A percentile compares a stretch with the other conserved stretches of the same genome.
phyloP scores from a whole-genome alignment of 75 land plant species.

The Selaginella tamariscina region DNA sequence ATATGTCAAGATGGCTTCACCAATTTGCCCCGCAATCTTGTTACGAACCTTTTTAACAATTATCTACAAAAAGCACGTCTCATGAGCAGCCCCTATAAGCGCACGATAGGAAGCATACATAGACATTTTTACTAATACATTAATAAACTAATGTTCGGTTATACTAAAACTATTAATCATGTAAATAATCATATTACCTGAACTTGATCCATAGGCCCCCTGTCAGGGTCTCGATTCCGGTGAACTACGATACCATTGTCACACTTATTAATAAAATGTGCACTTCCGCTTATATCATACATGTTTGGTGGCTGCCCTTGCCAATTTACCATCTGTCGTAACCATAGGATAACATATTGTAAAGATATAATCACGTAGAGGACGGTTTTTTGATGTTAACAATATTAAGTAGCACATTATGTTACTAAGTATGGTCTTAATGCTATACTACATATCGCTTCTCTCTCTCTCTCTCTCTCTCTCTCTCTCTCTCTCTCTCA shows the following conservation, averaged over 20 bases:
- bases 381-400: too few relatives aligned
- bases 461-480: too few relatives aligned
- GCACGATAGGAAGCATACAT: neutral
- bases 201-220: slow-evolving; percentile 66
- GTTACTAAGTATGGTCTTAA: too few relatives aligned
- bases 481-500: too few relatives aligned
- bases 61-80: slow-evolving; percentile 34
- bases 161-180: neutral
- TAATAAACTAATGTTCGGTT: neutral
- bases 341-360: neutral
- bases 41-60: slow-evolving; percentile 84
- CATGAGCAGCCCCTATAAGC: neutral
- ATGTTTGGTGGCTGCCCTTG: slow-evolving; percentile 64
- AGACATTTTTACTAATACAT: neutral
- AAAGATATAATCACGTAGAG: neutral
- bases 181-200: slow-evolving; percentile 33
- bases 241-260: slow-evolving; percentile 98
- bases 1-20: slow-evolving; percentile 56
- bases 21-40: slow-evolving; percentile 71
- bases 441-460: too few relatives aligned
- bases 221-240: slow-evolving; percentile 58
- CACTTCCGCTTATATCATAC: slow-evolving; percentile 98
- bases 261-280: slow-evolving; percentile 98
- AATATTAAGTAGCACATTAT: too few relatives aligned
- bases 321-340: slow-evolving; percentile 65